Evolutionary conservation across 2,329 filamentous ascomycete species (phyloP), one percentile per base, ranked within the genome.

Genomic region (Aspergillus alliaceus): DNA sequence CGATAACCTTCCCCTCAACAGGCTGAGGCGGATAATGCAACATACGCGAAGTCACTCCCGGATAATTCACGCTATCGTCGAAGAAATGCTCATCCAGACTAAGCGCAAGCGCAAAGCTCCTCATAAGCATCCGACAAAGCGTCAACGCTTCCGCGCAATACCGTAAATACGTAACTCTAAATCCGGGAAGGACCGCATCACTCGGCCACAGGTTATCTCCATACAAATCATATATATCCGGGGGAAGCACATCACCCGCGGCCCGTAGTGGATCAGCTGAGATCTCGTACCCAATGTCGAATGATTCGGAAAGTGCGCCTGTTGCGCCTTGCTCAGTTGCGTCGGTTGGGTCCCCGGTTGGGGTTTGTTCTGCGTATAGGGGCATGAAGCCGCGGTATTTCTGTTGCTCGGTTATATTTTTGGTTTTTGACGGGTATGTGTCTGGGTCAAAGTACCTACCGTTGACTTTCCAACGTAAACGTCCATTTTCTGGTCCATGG

Each of bases 401-500:
- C 66, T 69, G 18, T 1, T 18, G 8, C 4, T 4, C 6, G 7
- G 7, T 40, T 7, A 42, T 2, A 20, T 1, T 22, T 1, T 15
- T 32, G 3, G 3, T 20, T 4, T 11, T 7, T 9, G n/a, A n/a
- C n/a, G n/a, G 5, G 32, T 18, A 25, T 18, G 27, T 15, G 1
- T 14, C 1, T 15, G 14, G 12, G 2, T 4, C 6, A 27, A 8
- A 1, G 6, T 25, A 11, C 24, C n/a, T 39, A 67, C 67, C 39
- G 63, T 57, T 0, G 67, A 68, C 3, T 68, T 68, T 9, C 64
- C 66, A 14, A 70, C 77, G 57, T 72, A 77, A 3, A 74, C 72
- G 9, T 76, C 71, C 70, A 79, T 74, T 59, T 80, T 80, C 59
- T 72, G 72, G 31, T 76, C 70, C 4, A 73, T 68, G 0, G 74